These are phyloP conservation scores for Rhizodiscina lignyota DNA, from an alignment of 495 filamentous ascomycete species.

Conservation along the genomic window DNA sequence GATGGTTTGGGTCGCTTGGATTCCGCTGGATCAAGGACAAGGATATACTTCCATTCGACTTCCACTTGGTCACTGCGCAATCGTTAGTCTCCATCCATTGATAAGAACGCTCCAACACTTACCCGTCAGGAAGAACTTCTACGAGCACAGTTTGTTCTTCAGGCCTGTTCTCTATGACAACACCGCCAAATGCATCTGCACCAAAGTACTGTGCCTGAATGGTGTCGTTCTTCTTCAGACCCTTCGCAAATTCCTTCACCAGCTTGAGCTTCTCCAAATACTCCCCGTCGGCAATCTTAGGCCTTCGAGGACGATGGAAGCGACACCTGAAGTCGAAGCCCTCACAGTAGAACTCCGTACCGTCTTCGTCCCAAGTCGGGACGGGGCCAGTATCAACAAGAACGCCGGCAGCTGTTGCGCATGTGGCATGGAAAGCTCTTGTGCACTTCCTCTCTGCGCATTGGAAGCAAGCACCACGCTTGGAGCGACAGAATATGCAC, in stretches of 20 bases:
- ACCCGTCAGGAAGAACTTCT: conserved; percentile 79
- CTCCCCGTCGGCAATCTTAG: conserved; percentile 48
- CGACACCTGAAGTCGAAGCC: conserved; percentile 87
- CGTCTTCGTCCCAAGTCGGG: conserved; percentile 80
- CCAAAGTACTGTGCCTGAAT: conserved; percentile 79
- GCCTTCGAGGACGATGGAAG: conserved; percentile 77
- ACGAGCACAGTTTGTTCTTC: conserved; percentile 60
- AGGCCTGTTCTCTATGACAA: conserved; percentile 71
- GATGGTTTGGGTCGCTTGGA: conserved; percentile 47
- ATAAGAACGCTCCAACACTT: conserved; percentile 29
- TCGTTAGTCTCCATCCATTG: no score
- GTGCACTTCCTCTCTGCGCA: conserved; percentile 92
- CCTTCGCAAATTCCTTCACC: conserved; percentile 49
- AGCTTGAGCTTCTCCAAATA: conserved; percentile 52
- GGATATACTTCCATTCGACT: conserved; percentile 64
- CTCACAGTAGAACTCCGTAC: conserved; percentile 73
- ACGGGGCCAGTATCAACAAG: conserved; percentile 73
- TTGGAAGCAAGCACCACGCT: conserved; percentile 89
- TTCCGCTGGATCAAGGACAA: conserved; percentile 46
- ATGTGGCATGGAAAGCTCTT: conserved; percentile 87
- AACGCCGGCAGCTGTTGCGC: conserved; percentile 79
- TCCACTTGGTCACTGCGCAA: conserved; percentile 45
- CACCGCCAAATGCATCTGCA: conserved; percentile 77
- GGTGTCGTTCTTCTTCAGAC: conserved; percentile 54
- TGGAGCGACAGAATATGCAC: conserved; percentile 86